Evolutionary conservation across 495 filamentous ascomycete genomes (phyloP), one percentile per base, ranked within the genome.

Genomic region (Tuber brumale): DNA sequence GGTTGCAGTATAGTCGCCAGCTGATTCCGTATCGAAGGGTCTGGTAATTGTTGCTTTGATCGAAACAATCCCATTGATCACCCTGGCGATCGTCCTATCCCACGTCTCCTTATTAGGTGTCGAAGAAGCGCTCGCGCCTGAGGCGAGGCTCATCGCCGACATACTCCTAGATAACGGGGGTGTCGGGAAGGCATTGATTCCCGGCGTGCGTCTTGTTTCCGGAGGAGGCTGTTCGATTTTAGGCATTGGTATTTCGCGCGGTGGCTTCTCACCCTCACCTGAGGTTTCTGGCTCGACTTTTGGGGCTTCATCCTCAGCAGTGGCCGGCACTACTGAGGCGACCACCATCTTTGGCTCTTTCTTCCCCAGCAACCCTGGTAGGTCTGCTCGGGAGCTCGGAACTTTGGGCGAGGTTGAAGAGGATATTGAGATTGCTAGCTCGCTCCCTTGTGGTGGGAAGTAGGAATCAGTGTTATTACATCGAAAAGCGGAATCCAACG

Each of bases 61-160:
- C 4, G 81, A 83, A 23, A 83, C 82, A 78, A 83, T 83, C n/a
- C 82, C 82, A 43, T 83, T 83, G 70, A 83, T 82, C 70, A 80
- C 81, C 69, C 81, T 72, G 41, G 81, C 81, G 46, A 83, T 77
- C 31, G 82, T 83, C 35, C 79, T 80, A 72, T 83, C 82, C 82
- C 82, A 83, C 5, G 82, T 83, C 71, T 83, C 82, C 73, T 83
- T 83, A 76, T 82, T 77, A 70, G 77, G 73, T 71, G 79, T 74
- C 19, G 77, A 82, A 31, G 72, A 72, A 43, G 74, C 74, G 35
- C 80, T 82, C 45, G 51, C 46, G 61, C 75, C 72, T 18, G 81
- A 82, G 39, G 80, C 61, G 43, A 82, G 70, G 70, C 80, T 82
- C 75, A 82, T 21, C 41, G 79, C 77, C 7, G 80, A 82, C 75